These are phyloP conservation scores for Teratosphaeria nubilosa DNA, from an alignment of 2,329 filamentous ascomycete species.

Conservation along the genomic window DNA sequence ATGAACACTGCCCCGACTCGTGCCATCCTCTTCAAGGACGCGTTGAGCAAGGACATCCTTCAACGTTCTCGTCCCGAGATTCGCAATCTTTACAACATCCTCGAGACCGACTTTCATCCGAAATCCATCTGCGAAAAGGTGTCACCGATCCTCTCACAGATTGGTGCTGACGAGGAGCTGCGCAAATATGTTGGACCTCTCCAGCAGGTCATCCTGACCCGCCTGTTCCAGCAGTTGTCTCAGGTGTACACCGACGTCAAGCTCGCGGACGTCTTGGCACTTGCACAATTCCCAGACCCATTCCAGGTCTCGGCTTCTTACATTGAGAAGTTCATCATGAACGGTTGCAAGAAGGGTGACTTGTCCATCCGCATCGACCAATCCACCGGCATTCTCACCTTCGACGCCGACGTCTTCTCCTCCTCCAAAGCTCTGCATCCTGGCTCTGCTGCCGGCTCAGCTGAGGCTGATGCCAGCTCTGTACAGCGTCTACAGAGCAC, in stretches of 20 bases:
- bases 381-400: constrained; percentile 86
- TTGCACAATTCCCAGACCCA: constrained; percentile 91
- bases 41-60: constrained; percentile 85
- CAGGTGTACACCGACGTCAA: constrained; percentile 99
- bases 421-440: constrained; percentile 86
- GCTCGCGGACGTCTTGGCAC: constrained; percentile 80
- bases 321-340: constrained; percentile 99
- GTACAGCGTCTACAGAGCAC: constrained; percentile 96
- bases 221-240: constrained; percentile 96
- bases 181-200: constrained; percentile 91
- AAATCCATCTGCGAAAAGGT: constrained; percentile 99
- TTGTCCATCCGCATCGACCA: constrained; percentile 94
- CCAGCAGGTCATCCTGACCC: constrained; percentile 96
- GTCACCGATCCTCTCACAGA: constrained; percentile 86
- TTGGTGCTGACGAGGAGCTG: constrained; percentile 90
- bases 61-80: constrained; percentile 92
- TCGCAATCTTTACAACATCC: constrained; percentile 92
- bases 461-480: constrained; percentile 71
- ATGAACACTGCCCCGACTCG: constrained; percentile 86
- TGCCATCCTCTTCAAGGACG: constrained; percentile 87
- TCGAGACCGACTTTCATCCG: constrained; percentile 98
- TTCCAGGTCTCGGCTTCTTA: constrained; percentile 85
- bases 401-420: constrained; percentile 96
- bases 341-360: constrained; percentile 99
- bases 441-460: constrained; percentile 74